phyloP scores from a whole-genome alignment of 2,329 filamentous ascomycete species.

The Epichloe glyceriae region DNA sequence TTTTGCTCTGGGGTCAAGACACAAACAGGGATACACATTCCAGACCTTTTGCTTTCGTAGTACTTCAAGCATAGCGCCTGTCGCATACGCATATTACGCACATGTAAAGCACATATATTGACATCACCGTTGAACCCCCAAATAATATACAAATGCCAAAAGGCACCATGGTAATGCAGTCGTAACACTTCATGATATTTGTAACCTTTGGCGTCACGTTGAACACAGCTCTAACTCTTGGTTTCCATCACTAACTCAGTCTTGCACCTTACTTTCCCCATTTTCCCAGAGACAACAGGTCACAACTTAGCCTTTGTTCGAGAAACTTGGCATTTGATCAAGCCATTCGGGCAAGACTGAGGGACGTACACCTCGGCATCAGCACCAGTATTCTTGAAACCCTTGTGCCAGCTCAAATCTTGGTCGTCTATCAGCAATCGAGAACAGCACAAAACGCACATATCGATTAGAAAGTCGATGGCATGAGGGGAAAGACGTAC shows the following conservation, averaged over 20 bases:
- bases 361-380: conserved; percentile 93
- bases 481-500: conserved; percentile 34
- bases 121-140: background rate
- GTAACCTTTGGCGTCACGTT: background rate
- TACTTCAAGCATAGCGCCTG: background rate
- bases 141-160: background rate
- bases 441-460: background rate
- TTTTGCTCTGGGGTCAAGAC: no score
- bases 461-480: background rate
- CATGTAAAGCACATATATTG: background rate
- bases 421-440: conserved; percentile 3
- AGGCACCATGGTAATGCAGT: background rate
- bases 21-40: background rate
- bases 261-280: background rate
- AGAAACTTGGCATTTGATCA: conserved; percentile 86
- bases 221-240: background rate
- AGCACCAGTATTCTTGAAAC: conserved; percentile 84
- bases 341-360: conserved; percentile 82
- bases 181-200: background rate
- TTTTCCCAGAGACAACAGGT: background rate
- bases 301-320: conserved; percentile 25
- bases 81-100: background rate
- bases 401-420: conserved; percentile 97
- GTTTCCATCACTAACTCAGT: background rate
- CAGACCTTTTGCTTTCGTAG: background rate